Base-by-base conservation (phyloP, 306 rosid species). In the Cicer cuneatum region DNA sequence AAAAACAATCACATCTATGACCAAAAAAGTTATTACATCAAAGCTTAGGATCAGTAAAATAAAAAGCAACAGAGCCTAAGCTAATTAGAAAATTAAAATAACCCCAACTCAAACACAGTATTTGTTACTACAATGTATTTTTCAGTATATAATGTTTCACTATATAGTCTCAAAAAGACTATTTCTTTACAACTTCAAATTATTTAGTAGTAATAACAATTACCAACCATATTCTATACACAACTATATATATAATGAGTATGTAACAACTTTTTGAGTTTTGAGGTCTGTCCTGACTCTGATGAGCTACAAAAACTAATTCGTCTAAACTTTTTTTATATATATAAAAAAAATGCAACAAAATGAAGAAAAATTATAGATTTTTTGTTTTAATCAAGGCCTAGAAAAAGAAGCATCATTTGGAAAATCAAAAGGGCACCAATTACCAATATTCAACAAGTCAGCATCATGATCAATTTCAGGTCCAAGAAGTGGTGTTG, bases 351-450 rank as follows among this genome's bases (percentile, higher is more conserved):
- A 29, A 29, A 29, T 29, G 35, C 35, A 29, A 29, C 5, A 29
- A 29, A 4, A 29, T 29, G 16, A 48, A n/a, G 18, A 48, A 41
- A 9, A 79, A 70, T 47, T 37, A 8, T 58, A 65, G 49, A 33
- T 48, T 29, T 68, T 58, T 75, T 29, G 35, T 29, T 3, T 29
- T 29, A 29, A 60, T 81, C 82, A 61, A 37, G 86, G 84, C 66
- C 72, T 71, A 8, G 92, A 77, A 72, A 86, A 90, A 73, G 87
- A 78, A 83, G 80, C 83, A 73, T 85, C 86, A 52, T 53, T 87
- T 72, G 89, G 86, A 69, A 86, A 86, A 78, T 89, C 92, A 61
- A 90, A 89, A 29, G 89, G 89, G 56, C 80, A 79, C 98, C 98
- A 90, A 89, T 84, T 80, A 80, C 83, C 87, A 11, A 81, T 71